phyloP scores from a whole-genome alignment of 2,329 filamentous ascomycete genomes.

The Exophiala lecanii-corni region DNA sequence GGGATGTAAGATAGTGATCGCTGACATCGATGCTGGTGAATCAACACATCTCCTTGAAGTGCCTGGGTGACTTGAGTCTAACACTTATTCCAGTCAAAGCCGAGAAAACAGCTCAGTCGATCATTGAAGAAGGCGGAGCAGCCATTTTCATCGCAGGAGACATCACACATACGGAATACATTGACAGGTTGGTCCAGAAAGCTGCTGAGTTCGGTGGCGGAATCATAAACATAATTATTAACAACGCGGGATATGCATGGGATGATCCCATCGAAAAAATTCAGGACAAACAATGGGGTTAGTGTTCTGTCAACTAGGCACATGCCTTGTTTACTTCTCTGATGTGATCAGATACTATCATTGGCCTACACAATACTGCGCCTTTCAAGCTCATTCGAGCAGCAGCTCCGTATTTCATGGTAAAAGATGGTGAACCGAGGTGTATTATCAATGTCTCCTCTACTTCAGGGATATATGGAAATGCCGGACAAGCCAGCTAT shows the following conservation, averaged over 20 bases:
- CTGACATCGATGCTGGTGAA: slow-evolving; percentile 77
- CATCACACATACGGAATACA: slow-evolving; percentile 65
- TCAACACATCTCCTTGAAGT: slow-evolving; percentile 44
- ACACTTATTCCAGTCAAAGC: slow-evolving; percentile 18
- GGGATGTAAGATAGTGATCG: slow-evolving; percentile 75
- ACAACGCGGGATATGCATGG: slow-evolving; percentile 89
- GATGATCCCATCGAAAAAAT: slow-evolving; percentile 84
- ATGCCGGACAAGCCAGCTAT: slow-evolving; percentile 85
- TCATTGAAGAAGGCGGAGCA: slow-evolving; percentile 54
- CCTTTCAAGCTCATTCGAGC: slow-evolving; percentile 79
- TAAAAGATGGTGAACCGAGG: slow-evolving; percentile 72
- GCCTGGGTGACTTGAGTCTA: slow-evolving; percentile 2
- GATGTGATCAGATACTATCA: slow-evolving; percentile 65
- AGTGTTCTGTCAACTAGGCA: no score
- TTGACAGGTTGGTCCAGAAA: slow-evolving; percentile 64
- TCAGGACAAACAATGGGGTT: slow-evolving; percentile 14
- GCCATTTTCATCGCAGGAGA: slow-evolving; percentile 73
- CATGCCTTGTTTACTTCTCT: no score
- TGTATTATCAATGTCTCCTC: slow-evolving; percentile 78
- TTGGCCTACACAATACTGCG: slow-evolving; percentile 75
- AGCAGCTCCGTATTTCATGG: slow-evolving; percentile 79
- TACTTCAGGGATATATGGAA: slow-evolving; percentile 77
- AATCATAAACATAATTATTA: slow-evolving; percentile 86
- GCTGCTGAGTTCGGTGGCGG: slow-evolving; percentile 74
- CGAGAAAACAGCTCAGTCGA: slow-evolving; percentile 32